These are phyloP conservation scores for Umbelopsis sp. DNA, from an alignment of 371 early-diverging fungal genomes.

Conservation along the genomic window DNA sequence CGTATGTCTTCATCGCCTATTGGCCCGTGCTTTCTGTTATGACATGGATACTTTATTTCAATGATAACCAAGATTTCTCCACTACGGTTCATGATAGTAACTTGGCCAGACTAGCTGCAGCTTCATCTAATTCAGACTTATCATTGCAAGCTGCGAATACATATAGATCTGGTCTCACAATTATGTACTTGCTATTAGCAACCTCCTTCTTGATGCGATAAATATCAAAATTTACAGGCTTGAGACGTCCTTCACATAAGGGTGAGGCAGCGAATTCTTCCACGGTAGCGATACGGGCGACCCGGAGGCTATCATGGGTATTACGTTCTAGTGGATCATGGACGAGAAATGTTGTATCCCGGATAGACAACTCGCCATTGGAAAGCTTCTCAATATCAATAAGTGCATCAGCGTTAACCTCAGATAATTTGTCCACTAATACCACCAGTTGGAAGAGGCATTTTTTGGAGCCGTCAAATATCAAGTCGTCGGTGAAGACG, in stretches of 20 bases:
- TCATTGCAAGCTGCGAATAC: conserved; percentile 3
- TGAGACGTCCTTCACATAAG: neutral
- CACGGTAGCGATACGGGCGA: conserved; percentile 6
- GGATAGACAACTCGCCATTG: neutral
- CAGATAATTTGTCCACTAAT: neutral
- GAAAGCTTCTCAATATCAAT: neutral
- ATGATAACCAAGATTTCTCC: too few species aligned
- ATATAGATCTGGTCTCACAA: conserved; percentile 14
- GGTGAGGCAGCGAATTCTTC: conserved; percentile 18
- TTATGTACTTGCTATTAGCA: conserved; percentile 1
- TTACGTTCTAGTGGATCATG: neutral
- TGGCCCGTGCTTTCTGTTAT: too few species aligned
- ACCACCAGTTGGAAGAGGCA: conserved; percentile 9
- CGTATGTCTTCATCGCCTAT: too few species aligned
- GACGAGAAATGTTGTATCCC: neutral
- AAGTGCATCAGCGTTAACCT: neutral
- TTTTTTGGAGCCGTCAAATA: conserved; percentile 3
- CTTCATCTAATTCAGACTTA: neutral
- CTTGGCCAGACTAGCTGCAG: neutral
- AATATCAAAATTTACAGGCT: neutral
- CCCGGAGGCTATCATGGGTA: neutral
- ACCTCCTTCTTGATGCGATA: conserved; percentile 1
- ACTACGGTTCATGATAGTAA: neutral
- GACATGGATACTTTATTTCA: too few species aligned
- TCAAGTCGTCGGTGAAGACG: conserved; percentile 6